A percentile compares a stretch with the other conserved stretches of the same genome.
These are phyloP conservation scores for Tylopilus rubrobrunneus DNA, from an alignment of 768 basidiomycete genomes.

Conservation along the genomic window DNA sequence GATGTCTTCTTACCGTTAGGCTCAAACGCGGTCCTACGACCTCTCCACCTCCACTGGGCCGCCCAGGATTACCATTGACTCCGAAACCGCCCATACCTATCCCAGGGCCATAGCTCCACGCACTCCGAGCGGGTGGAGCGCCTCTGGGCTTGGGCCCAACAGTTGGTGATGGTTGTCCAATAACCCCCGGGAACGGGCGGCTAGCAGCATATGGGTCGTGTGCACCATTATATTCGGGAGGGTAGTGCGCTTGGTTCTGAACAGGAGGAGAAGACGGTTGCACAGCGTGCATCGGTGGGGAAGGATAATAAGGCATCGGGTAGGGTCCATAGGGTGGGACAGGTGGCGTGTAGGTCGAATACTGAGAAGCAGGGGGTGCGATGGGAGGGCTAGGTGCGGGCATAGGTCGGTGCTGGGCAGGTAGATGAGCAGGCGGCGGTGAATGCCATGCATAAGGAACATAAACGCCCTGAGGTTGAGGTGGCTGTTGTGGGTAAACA, in stretches of 20 bases:
- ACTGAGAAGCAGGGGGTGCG: conserved; percentile 31
- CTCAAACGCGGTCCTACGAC: conserved; percentile 65
- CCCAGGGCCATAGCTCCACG: conserved; percentile 75
- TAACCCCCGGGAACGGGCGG: conserved; percentile 27
- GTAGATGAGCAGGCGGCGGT: conserved; percentile 35
- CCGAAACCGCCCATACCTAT: conserved; percentile 45
- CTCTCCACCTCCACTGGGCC: conserved; percentile 36
- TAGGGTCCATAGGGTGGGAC: conserved; percentile 34
- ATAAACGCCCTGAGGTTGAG: conserved; percentile 30
- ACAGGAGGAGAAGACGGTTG: conserved; percentile 25
- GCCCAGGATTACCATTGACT: conserved; percentile 26
- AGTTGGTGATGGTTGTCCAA: conserved; percentile 30
- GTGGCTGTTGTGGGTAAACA: conserved; percentile 31
- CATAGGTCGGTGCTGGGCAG: conserved; percentile 37
- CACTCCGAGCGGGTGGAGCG: conserved; percentile 41
- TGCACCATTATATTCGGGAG: conserved; percentile 28
- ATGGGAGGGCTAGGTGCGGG: conserved; percentile 29
- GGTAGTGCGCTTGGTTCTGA: conserved; percentile 25
- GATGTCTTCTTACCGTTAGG: conserved; percentile 43
- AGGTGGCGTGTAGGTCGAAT: conserved; percentile 30
- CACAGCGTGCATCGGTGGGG: conserved; percentile 27
- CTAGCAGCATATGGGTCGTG: conserved; percentile 21
- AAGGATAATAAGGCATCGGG: conserved; percentile 32
- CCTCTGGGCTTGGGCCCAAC: conserved; percentile 27
- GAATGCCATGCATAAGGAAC: conserved; percentile 34